phyloP scores from a whole-genome alignment of 352 stramenopile species.

The Phytophthora europaea region DNA sequence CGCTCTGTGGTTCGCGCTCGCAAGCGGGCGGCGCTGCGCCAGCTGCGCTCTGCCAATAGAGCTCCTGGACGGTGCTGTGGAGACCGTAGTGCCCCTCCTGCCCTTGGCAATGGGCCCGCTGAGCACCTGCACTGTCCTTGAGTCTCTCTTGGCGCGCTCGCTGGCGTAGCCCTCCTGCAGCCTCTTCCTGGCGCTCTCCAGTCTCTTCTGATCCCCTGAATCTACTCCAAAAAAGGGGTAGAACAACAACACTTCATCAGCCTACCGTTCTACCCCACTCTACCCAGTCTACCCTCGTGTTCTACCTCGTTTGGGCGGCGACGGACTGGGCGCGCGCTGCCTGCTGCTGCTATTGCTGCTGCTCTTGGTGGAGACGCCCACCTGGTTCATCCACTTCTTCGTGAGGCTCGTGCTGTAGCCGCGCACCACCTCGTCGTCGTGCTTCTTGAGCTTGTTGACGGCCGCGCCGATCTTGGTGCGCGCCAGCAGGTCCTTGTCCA shows the following conservation, averaged over 20 bases:
- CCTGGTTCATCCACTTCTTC: slow-evolving; percentile 84
- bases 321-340: slow-evolving; percentile 29
- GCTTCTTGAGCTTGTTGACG: slow-evolving; percentile 90
- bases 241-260: slow-evolving; percentile 3
- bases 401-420: slow-evolving; percentile 86
- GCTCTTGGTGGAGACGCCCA: slow-evolving; percentile 51
- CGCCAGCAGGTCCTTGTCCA: slow-evolving; percentile 82
- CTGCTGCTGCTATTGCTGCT: neutral
- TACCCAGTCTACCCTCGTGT: slow-evolving; percentile 8
- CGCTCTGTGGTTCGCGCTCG: slow-evolving; percentile 25
- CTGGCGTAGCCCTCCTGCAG: slow-evolving; percentile 82
- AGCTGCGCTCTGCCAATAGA: slow-evolving; percentile 53
- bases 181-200: slow-evolving; percentile 78
- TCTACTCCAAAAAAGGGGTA: slow-evolving; percentile 18
- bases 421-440: slow-evolving; percentile 82
- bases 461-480: slow-evolving; percentile 82
- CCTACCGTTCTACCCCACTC: neutral
- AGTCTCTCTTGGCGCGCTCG: slow-evolving; percentile 77
- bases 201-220: slow-evolving; percentile 50
- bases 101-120: slow-evolving; percentile 63
- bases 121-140: slow-evolving; percentile 81
- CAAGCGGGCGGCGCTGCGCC: slow-evolving; percentile 44
- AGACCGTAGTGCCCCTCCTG: slow-evolving; percentile 70
- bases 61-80: slow-evolving; percentile 64
- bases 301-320: slow-evolving; percentile 42